Evolutionary conservation across 306 rosid genomes (phyloP).

Genomic region (Spatholobus suberectus): DNA sequence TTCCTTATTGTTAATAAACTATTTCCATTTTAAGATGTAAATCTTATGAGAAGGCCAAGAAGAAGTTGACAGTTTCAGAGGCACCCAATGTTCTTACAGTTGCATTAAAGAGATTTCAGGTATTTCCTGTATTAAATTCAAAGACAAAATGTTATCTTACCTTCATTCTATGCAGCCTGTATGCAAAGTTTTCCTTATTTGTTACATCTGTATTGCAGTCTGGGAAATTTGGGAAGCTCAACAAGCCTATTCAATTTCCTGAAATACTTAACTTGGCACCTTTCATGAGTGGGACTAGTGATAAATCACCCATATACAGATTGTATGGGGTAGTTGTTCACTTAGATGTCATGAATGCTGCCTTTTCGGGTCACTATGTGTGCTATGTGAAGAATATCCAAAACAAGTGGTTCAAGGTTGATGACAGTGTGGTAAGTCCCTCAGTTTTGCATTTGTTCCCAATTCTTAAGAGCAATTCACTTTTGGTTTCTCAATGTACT

Average conservation of each 20-base stretch:
- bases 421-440: slow-evolving; percentile 83
- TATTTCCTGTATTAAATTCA: slow-evolving; percentile 42
- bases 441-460: slow-evolving; percentile 23
- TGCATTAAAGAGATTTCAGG: slow-evolving; percentile 98
- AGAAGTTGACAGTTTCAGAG: slow-evolving; percentile 86
- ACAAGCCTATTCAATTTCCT: slow-evolving; percentile 84
- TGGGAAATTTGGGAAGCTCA: slow-evolving; percentile 96
- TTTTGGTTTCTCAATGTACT: slow-evolving; percentile 3
- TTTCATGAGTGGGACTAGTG: slow-evolving; percentile 90
- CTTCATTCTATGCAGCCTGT: slow-evolving; percentile 15
- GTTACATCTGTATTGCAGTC: slow-evolving; percentile 60
- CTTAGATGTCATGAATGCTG: slow-evolving; percentile 90
- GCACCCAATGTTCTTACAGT: slow-evolving; percentile 96
- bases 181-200: slow-evolving; percentile 6
- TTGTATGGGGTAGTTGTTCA: slow-evolving; percentile 95
- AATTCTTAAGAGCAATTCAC: slow-evolving; percentile 13
- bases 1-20: slow-evolving; percentile 35
- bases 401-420: slow-evolving; percentile 97
- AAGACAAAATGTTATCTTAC: slow-evolving; percentile 17
- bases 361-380: slow-evolving; percentile 97
- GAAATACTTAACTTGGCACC: slow-evolving; percentile 90
- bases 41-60: slow-evolving; percentile 95
- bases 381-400: slow-evolving; percentile 87
- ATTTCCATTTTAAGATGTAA: slow-evolving; percentile 67
- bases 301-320: slow-evolving; percentile 81